phyloP scores from a whole-genome alignment of 108 stramenopile genomes.

The Thalassiosira profunda region DNA sequence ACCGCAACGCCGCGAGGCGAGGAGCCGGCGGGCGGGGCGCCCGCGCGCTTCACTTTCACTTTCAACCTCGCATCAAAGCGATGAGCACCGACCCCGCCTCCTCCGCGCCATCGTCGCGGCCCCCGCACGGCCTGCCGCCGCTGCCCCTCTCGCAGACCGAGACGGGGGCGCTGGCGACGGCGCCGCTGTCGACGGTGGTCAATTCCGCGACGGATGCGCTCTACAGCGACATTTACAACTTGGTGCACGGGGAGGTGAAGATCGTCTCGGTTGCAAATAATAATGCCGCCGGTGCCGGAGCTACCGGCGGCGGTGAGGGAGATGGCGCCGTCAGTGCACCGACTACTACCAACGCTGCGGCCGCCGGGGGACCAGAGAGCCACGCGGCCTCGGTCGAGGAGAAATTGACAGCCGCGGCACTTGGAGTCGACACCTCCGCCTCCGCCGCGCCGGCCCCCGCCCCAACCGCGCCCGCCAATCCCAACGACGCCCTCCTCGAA shows the following conservation, averaged over 20 bases:
- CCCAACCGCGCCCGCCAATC: conserved; percentile 7
- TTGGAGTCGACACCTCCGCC: not conserved
- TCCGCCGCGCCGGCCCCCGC: not conserved
- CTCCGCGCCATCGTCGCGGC: no score
- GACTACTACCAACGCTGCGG: conserved; percentile 14
- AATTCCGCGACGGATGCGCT: conserved; percentile 78
- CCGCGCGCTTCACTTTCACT: no score
- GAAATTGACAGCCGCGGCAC: not conserved
- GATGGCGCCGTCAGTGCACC: conserved; percentile 6
- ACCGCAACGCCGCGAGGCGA: no score
- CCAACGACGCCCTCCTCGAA: conserved; percentile 6
- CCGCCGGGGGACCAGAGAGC: conserved; percentile 4
- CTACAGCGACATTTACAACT: conserved; percentile 80
- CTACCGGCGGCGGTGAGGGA: conserved; percentile 15
- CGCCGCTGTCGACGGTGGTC: conserved; percentile 72
- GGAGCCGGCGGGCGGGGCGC: no score
- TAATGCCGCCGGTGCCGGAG: conserved; percentile 13
- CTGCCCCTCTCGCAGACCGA: conserved; percentile 59
- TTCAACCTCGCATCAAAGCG: no score
- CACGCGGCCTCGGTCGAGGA: conserved; percentile 10
- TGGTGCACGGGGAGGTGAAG: conserved; percentile 77
- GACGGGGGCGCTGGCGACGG: conserved; percentile 79
- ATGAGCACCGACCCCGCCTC: no score
- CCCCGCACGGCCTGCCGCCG: conserved; percentile 15
- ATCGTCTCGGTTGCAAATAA: conserved; percentile 47